These are phyloP conservation scores for Fraxinus cuspidata DNA, from an alignment of 257 asterid genomes.

Conservation along the genomic window DNA sequence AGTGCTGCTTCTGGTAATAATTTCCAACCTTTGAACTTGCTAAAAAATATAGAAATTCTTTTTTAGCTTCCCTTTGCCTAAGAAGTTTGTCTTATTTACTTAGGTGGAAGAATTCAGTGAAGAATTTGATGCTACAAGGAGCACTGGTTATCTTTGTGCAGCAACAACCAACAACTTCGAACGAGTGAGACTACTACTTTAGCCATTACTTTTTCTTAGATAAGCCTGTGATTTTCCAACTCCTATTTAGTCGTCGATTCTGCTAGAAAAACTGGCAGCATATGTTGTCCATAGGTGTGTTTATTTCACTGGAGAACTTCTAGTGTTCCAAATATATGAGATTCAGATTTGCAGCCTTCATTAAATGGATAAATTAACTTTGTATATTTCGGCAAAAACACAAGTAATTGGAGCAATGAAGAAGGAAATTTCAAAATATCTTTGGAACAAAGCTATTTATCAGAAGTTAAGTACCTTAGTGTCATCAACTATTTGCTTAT, in stretches of 20 bases:
- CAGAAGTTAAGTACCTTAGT: too few relatives aligned
- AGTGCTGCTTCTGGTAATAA: background rate
- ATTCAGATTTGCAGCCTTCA: background rate
- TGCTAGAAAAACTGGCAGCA: background rate
- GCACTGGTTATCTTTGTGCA: slow-evolving; percentile 96
- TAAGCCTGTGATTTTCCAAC: background rate
- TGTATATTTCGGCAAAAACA: background rate
- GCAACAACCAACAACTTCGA: slow-evolving; percentile 78
- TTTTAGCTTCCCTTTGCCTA: background rate
- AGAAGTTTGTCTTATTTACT: slow-evolving; percentile 14
- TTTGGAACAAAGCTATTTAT: background rate
- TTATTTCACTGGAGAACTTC: background rate
- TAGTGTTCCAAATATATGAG: background rate
- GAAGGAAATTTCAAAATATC: background rate
- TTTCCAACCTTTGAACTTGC: background rate
- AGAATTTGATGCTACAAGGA: slow-evolving; percentile 92
- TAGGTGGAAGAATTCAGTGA: slow-evolving; percentile 70
- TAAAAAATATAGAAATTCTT: background rate
- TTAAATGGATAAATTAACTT: background rate
- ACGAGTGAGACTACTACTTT: slow-evolving; percentile 42
- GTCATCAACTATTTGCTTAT: too few relatives aligned
- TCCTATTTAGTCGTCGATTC: background rate
- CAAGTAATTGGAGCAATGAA: background rate
- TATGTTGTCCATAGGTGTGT: background rate
- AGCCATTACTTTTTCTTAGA: slow-evolving; percentile 8